These are phyloP conservation scores for Clonostachys chloroleuca DNA, from an alignment of 2,329 filamentous ascomycete species.

Conservation along the genomic window DNA sequence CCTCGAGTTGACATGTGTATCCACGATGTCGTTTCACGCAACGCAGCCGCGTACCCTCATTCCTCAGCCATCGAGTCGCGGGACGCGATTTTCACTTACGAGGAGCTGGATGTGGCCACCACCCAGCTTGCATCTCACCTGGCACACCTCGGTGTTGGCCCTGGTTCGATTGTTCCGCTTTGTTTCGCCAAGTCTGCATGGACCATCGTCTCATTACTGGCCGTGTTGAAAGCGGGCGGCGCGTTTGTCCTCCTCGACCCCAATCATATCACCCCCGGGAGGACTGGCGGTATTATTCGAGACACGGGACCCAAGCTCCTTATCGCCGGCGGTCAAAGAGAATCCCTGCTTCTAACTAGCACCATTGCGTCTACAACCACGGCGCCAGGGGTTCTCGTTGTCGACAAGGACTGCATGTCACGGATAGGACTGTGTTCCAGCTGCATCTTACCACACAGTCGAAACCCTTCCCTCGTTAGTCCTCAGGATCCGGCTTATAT, in stretches of 20 bases:
- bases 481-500: slow-evolving; percentile 4
- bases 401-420: too few relatives aligned
- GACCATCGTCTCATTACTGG: slow-evolving; percentile 8
- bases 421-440: too few relatives aligned
- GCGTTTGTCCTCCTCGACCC: slow-evolving; percentile 10
- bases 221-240: slow-evolving; percentile 4
- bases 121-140: background rate
- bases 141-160: slow-evolving; percentile 3
- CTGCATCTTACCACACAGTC: too few relatives aligned
- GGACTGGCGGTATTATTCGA: background rate
- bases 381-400: too few relatives aligned
- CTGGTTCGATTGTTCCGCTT: slow-evolving; percentile 7
- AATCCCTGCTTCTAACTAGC: too few relatives aligned
- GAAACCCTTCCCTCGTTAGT: too few relatives aligned
- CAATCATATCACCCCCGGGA: background rate
- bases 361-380: too few relatives aligned
- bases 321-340: background rate
- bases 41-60: too few relatives aligned
- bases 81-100: slow-evolving; percentile 5
- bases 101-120: background rate
- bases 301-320: background rate
- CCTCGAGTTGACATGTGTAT: background rate
- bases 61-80: slow-evolving; percentile 37
- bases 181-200: slow-evolving; percentile 9
- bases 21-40: background rate